Base-by-base conservation (phyloP, 2,329 filamentous ascomycete species). In the Drechslerella coelobrocha region DNA sequence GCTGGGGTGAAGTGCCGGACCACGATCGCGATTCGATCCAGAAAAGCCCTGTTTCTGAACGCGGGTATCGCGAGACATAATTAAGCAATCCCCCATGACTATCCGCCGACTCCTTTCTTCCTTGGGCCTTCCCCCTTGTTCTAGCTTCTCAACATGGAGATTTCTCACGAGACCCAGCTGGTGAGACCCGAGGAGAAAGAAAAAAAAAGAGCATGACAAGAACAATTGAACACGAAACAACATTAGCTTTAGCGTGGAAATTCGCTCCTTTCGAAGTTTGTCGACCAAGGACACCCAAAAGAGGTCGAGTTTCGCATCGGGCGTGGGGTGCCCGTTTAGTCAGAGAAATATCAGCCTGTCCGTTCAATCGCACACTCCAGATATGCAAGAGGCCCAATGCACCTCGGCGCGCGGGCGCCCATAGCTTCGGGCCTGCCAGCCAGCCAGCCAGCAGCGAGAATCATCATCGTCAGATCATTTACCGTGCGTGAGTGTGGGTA, bases 121-220 rank as follows among this genome's bases (percentile, higher is more conserved):
- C 54, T 60, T 68, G 56, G 27, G 26, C 41, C 51, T 61, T 50
- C 45, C 45, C 29, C 56, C 57, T 47, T 55, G 57, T 56, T 50
- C n/a, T 62, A 57, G 50, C 66, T 55, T 63, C 59, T 63, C 37
- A 63, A 71, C 45, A 63, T 27, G 66, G 66, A 71, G 66, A 63
- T 59, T 4, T 19, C 59, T 71, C 66, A 63, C 66, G 53, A 71
- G 66, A 59, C 45, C 41, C 4, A 23, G 17, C 19, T 17, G 19
- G 17, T 17, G 5, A 6, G 14, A 45, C 14, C 41, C 14, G 19
- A 45, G 2, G 14, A 45, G 14, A n/a, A 17, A n/a, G 41, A 12
- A 14, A 41, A 5, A 17, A 5, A 41, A 6, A 41, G 4, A 14
- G n/a, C n/a, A 34, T 12, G 29, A 34, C 29, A 12, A 7, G 29